Percentiles rank a stretch among this genome's conserved stretches.
These are phyloP conservation scores for Tetrapyrgos nigripes DNA, from an alignment of 1,284 basidiomycete genomes.

Conservation along the genomic window DNA sequence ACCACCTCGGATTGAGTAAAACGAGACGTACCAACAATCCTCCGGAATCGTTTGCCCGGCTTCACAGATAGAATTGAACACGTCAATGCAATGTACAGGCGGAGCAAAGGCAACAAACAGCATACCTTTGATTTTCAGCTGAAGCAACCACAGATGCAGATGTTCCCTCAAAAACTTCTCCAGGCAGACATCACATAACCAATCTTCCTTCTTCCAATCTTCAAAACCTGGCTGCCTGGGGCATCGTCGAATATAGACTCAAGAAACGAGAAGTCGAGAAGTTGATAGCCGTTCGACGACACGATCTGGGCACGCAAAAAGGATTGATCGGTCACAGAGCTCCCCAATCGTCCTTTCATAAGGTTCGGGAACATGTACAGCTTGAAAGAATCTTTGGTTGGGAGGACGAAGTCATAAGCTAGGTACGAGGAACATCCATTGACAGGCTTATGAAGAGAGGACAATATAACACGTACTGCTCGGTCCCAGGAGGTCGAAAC, in stretches of 20 bases:
- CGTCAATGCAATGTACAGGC: background rate
- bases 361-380: no score
- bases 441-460: background rate
- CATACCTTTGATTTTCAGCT: constrained; percentile 16
- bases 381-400: background rate
- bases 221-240: background rate
- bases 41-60: constrained; percentile 12
- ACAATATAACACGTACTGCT: constrained; percentile 6
- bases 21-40: constrained; percentile 17
- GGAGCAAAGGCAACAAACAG: background rate
- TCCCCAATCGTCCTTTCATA: background rate
- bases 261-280: constrained; percentile 14
- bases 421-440: background rate
- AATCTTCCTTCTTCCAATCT: constrained; percentile 38
- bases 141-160: constrained; percentile 36
- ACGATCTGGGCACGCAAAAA: background rate
- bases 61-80: background rate
- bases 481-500: constrained; percentile 25
- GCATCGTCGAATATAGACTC: constrained; percentile 34
- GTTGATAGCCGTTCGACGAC: no score
- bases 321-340: background rate
- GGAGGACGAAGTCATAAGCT: background rate
- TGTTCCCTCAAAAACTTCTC: constrained; percentile 30
- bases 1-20: background rate
- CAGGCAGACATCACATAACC: constrained; percentile 40